Evolutionary conservation across 805 yeast genomes (phyloP), one percentile per base, ranked within the genome.

Genomic region (Barnettozyma vustinii): DNA sequence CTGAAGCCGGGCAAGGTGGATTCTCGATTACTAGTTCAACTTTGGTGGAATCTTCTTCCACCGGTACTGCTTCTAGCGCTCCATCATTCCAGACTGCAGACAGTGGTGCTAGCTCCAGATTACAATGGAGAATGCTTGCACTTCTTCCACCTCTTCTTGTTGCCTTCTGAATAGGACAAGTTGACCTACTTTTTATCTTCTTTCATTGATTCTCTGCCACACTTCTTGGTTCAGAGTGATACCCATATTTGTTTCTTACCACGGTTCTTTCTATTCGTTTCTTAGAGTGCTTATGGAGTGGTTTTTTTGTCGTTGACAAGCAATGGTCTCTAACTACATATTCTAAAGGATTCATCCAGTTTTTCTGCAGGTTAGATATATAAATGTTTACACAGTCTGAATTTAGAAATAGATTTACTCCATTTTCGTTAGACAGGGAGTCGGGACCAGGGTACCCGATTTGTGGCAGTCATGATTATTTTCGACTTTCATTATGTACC

Each of bases 11-110:
- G 18, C 39, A 30, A n/a, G 42, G 39, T 23, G 16, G 32, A 15
- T 27, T 45, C n/a, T 39, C 41, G 4, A 20, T 40, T 35, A 25
- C 41, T 21, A 33, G 41, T 16, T 25, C 36, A 37, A 44, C 46
- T 6, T 21, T 25, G 6, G 21, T 18, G 33, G 33, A 25, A 13
- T 36, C 39, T 15, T 10, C 23, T 18, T 36, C 39, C 10, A 36
- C 12, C 9, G 39, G 15, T 6, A 36, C 39, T 9, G 13, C 23
- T 10, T 18, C 20, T 18, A 23, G 20, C 6, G 39, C 16, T 18
- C 39, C 39, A 18, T 36, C 39, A 9, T 36, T 36, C 39, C 39
- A 36, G 8, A 20, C 39, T 18, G 39, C 12, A 5, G 23, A 18
- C 39, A 36, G 23, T 20, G 23, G 23, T 7, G 23, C 23, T 3